Evolutionary conservation across 108 stramenopile genomes (phyloP).

Genomic region (Pseudonitzschia pungens): DNA sequence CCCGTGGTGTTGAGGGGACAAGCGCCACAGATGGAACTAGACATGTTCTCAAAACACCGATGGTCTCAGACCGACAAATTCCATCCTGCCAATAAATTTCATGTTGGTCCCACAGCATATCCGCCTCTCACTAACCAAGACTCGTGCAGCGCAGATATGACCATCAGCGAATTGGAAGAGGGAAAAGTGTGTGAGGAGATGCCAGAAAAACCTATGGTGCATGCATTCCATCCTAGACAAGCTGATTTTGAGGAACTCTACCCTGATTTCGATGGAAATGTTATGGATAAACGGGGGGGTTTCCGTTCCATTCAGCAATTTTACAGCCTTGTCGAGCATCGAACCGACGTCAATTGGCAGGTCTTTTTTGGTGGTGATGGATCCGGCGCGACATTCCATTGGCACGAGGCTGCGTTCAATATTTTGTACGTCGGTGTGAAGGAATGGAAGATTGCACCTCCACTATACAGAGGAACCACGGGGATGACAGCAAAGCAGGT

Average conservation of each 20-base stretch:
- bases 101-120: conserved; percentile 32
- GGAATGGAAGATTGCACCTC: conserved; percentile 27
- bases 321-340: background rate
- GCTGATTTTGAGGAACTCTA: conserved; percentile 2
- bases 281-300: conserved; percentile 8
- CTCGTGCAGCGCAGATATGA: background rate
- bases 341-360: conserved; percentile 7
- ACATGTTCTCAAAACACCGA: conserved; percentile 8
- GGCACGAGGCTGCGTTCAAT: conserved; percentile 29
- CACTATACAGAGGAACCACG: conserved; percentile 16
- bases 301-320: conserved; percentile 6
- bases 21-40: conserved; percentile 13
- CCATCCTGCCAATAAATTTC: conserved; percentile 1
- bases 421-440: conserved; percentile 27
- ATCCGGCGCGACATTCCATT: conserved; percentile 26
- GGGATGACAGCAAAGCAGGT: conserved; percentile 20
- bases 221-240: conserved; percentile 21
- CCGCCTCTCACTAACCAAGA: conserved; percentile 22
- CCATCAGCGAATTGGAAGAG: conserved; percentile 13
- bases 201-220: conserved; percentile 24
- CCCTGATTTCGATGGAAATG: conserved; percentile 4
- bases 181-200: conserved; percentile 18
- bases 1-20: conserved; percentile 17
- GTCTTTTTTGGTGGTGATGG: conserved; percentile 32
- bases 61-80: conserved; percentile 13